These are phyloP conservation scores for Talaromyces albobiverticillius DNA, from an alignment of 2,329 filamentous ascomycete genomes.

Conservation along the genomic window DNA sequence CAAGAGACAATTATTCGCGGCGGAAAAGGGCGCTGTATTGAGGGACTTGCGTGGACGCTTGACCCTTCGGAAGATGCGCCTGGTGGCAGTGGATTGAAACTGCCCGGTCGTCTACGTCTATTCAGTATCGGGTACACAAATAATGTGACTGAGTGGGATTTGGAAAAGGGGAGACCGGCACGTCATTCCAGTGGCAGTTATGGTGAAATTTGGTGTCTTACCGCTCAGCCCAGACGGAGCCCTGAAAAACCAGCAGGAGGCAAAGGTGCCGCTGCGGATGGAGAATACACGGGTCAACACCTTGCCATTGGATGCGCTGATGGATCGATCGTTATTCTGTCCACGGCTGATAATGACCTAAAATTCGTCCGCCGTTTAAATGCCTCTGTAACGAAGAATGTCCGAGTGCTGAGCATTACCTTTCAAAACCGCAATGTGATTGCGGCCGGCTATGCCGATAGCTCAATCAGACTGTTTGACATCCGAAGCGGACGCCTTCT, in stretches of 20 bases:
- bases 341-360: slow-evolving; percentile 79
- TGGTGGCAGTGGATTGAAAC: slow-evolving; percentile 58
- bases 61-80: slow-evolving; percentile 67
- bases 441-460: slow-evolving; percentile 92
- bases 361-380: slow-evolving; percentile 74
- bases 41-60: slow-evolving; percentile 87
- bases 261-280: slow-evolving; percentile 34
- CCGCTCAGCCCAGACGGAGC: slow-evolving; percentile 68
- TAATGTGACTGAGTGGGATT: slow-evolving; percentile 91
- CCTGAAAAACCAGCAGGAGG: slow-evolving; percentile 33
- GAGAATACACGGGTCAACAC: slow-evolving; percentile 53
- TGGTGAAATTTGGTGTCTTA: slow-evolving; percentile 95
- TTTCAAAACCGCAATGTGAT: slow-evolving; percentile 82
- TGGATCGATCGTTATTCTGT: slow-evolving; percentile 82
- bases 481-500: slow-evolving; percentile 72
- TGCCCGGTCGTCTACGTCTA: slow-evolving; percentile 72
- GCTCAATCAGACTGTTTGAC: slow-evolving; percentile 88
- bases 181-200: slow-evolving; percentile 87
- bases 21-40: slow-evolving; percentile 80
- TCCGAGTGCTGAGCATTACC: slow-evolving; percentile 83
- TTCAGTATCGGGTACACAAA: slow-evolving; percentile 97
- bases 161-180: slow-evolving; percentile 72
- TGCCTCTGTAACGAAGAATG: slow-evolving; percentile 71
- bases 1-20: slow-evolving; percentile 85
- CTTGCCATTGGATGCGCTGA: slow-evolving; percentile 88